phyloP scores from a whole-genome alignment of 2,329 filamentous ascomycete species.

The Anisogramma anomala region DNA sequence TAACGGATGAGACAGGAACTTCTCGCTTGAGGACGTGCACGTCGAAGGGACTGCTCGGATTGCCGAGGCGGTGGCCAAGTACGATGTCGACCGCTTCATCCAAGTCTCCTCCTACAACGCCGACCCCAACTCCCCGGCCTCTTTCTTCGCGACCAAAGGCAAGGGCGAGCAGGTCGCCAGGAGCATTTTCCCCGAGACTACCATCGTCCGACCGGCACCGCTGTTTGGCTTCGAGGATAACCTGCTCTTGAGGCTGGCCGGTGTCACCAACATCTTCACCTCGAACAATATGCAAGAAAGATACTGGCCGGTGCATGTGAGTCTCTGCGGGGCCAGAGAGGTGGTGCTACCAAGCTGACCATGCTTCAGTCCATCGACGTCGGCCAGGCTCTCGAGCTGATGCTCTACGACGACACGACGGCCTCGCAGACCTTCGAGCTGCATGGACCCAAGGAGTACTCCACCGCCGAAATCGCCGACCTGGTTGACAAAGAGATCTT shows the following conservation, averaged over 20 bases:
- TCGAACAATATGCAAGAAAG: conserved; percentile 89
- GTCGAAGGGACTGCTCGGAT: conserved; percentile 88
- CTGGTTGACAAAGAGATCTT: conserved; percentile 87
- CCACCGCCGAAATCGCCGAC: conserved; percentile 72
- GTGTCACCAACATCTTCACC: conserved; percentile 70
- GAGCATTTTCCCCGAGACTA: conserved; percentile 89
- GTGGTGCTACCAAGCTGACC: not conserved
- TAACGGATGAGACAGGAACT: conserved; percentile 55
- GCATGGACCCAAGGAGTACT: conserved; percentile 88
- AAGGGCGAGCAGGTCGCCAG: conserved; percentile 73
- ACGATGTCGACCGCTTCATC: conserved; percentile 93
- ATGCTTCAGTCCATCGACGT: conserved; percentile 66
- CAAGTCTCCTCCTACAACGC: conserved; percentile 96
- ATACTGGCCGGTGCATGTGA: conserved; percentile 82
- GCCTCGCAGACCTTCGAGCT: conserved; percentile 88
- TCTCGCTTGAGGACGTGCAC: conserved; percentile 82
- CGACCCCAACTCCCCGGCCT: conserved; percentile 63
- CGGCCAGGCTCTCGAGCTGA: conserved; percentile 74
- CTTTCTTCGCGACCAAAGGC: conserved; percentile 87
- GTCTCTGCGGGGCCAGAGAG: not conserved
- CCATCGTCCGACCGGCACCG: conserved; percentile 85
- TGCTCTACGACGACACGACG: conserved; percentile 84
- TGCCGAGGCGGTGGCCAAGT: conserved; percentile 88
- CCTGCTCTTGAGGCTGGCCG: conserved; percentile 75
- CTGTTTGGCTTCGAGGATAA: conserved; percentile 94